Conservation (phyloP, 2,329 filamentous ascomycete species). For the Fusarium sp. region DNA sequence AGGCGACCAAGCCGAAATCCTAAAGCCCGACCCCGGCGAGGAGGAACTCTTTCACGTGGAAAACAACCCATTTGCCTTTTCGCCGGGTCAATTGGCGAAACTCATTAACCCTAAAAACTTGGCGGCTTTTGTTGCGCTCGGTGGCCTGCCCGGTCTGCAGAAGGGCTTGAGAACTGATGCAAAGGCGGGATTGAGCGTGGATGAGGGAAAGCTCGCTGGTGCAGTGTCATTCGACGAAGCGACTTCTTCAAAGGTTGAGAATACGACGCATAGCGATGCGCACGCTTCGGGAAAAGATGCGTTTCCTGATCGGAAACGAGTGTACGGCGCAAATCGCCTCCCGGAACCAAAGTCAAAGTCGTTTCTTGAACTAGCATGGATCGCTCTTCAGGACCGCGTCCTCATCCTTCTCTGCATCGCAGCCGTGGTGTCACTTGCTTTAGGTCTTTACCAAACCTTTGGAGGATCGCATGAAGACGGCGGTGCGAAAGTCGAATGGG, state of each 20-base stretch:
- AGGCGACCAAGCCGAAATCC: slow-evolving; percentile 46
- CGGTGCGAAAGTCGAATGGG: slow-evolving; percentile 66
- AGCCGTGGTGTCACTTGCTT: slow-evolving; percentile 71
- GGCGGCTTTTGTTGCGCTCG: slow-evolving; percentile 79
- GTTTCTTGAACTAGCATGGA: slow-evolving; percentile 70
- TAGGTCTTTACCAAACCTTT: slow-evolving; percentile 75
- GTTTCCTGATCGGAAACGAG: slow-evolving; percentile 28
- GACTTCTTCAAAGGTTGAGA: slow-evolving; percentile 11
- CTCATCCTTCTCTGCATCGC: slow-evolving; percentile 73
- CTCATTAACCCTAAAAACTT: slow-evolving; percentile 87
- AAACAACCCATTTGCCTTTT: slow-evolving; percentile 84
- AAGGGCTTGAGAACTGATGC: slow-evolving; percentile 78
- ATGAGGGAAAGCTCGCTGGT: slow-evolving; percentile 73
- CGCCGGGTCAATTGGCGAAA: slow-evolving; percentile 81
- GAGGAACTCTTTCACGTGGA: slow-evolving; percentile 77
- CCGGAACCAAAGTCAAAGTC: slow-evolving; percentile 70
- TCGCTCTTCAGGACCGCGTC: slow-evolving; percentile 73
- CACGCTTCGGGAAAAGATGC: slow-evolving; percentile 11
- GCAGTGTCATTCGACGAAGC: slow-evolving; percentile 76
- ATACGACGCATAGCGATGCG: not conserved
- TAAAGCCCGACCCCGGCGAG: slow-evolving; percentile 75
- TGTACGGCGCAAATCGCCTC: slow-evolving; percentile 58
- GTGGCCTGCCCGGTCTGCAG: slow-evolving; percentile 78
- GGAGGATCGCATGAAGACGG: slow-evolving; percentile 54
- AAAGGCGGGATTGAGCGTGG: slow-evolving; percentile 74